phyloP scores from a whole-genome alignment of 352 stramenopile species.

The Phytophthora multivora region DNA sequence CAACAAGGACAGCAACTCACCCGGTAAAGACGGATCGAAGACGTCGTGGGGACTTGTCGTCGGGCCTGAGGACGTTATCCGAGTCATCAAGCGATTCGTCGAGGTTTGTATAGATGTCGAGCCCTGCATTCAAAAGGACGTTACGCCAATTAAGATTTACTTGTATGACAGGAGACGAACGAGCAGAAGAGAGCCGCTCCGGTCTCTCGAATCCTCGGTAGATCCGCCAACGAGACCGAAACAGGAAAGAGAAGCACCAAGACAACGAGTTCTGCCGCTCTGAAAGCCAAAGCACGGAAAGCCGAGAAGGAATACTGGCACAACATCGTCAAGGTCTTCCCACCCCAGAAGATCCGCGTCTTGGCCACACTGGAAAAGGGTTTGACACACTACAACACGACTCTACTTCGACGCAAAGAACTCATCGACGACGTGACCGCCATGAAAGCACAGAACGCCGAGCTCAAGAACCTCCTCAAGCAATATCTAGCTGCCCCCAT shows the following conservation, averaged over 20 bases:
- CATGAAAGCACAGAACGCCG: constrained; percentile 85
- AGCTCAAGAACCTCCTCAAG: constrained; percentile 91
- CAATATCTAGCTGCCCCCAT: constrained; percentile 87
- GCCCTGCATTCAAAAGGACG: no score
- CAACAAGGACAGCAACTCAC: constrained; percentile 17
- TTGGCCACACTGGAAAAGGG: constrained; percentile 88
- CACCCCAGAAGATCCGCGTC: constrained; percentile 64
- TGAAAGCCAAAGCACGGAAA: constrained; percentile 49
- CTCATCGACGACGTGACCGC: constrained; percentile 79
- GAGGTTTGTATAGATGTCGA: constrained; percentile 44
- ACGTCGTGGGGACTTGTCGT: constrained; percentile 69
- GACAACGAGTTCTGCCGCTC: constrained; percentile 24
- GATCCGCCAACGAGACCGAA: constrained; percentile 29
- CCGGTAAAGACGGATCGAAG: constrained; percentile 12
- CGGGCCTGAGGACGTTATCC: constrained; percentile 85
- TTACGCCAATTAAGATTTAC: neutral
- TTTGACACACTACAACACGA: constrained; percentile 81
- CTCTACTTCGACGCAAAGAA: constrained; percentile 79
- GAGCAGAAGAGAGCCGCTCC: constrained; percentile 70
- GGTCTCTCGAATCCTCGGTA: constrained; percentile 51
- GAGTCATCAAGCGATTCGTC: constrained; percentile 88
- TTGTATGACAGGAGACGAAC: constrained; percentile 55
- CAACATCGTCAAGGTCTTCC: constrained; percentile 76
- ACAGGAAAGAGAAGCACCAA: constrained; percentile 28
- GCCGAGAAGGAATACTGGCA: constrained; percentile 84